A percentile compares a stretch with the other conserved stretches of the same genome.
phyloP scores from a whole-genome alignment of 495 filamentous ascomycete species.

The Xylaria sp. region DNA sequence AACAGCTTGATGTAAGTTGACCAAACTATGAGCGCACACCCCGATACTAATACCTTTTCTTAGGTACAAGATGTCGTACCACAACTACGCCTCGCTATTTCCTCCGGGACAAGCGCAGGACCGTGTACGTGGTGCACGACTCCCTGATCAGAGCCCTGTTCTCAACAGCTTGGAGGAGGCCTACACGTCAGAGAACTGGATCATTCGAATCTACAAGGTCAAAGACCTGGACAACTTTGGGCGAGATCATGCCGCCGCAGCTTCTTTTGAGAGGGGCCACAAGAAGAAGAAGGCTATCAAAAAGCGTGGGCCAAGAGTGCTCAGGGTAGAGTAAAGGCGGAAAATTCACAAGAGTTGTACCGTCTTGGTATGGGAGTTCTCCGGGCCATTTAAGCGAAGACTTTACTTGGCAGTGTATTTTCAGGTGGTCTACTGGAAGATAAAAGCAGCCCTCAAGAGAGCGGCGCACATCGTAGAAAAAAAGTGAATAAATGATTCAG shows the following conservation, averaged over 20 bases:
- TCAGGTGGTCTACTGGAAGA: conserved; percentile 25
- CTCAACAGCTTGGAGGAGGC: conserved; percentile 94
- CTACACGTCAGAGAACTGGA: conserved; percentile 99
- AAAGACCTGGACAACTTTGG: conserved; percentile 98
- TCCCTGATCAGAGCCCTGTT: conserved; percentile 86
- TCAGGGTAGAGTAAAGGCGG: conserved; percentile 77
- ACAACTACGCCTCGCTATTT: conserved; percentile 95
- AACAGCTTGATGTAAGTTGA: conserved; percentile 95
- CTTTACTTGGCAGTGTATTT: conserved; percentile 15
- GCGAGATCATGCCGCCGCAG: conserved; percentile 82
- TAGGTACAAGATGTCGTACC: conserved; percentile 99
- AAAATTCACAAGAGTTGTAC: not conserved
- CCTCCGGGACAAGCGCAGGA: conserved; percentile 90
- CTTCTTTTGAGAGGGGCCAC: conserved; percentile 88
- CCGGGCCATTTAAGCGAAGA: not conserved
- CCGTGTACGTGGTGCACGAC: conserved; percentile 79
- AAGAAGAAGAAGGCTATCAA: conserved; percentile 91
- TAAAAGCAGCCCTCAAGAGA: conserved; percentile 4
- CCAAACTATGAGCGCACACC: not conserved
- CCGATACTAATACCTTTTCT: conserved; percentile 45
- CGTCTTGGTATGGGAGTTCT: not conserved
- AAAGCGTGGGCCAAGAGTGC: conserved; percentile 77
- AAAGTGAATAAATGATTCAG: conserved; percentile 22
- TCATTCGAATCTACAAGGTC: conserved; percentile 99
- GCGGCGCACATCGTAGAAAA: conserved; percentile 25